Evolutionary conservation across 805 yeast genomes (phyloP).

Genomic region (Saturnispora kantuleensis): DNA sequence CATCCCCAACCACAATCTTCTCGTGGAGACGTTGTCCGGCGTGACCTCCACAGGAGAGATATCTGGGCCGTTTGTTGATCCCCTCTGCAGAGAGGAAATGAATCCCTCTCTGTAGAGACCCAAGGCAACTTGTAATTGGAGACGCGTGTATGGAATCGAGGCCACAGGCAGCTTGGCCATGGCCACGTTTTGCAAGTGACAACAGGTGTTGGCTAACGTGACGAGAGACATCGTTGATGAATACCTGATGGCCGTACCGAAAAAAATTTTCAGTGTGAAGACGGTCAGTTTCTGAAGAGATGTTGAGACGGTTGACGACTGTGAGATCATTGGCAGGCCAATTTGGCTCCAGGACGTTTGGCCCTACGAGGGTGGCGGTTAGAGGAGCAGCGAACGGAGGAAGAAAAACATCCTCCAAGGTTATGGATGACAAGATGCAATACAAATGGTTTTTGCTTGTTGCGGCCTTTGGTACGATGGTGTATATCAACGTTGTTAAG

Average conservation of each 20-base stretch:
- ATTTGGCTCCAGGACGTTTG: no score
- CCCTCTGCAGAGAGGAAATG: conserved; percentile 72
- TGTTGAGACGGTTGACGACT: no score
- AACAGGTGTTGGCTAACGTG: conserved; percentile 71
- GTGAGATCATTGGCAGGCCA: no score
- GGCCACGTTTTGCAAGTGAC: conserved; percentile 83
- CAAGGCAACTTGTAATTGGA: conserved; percentile 74
- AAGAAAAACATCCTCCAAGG: conserved; percentile 1
- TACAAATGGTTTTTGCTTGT: conserved; percentile 23
- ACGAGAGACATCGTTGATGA: conserved; percentile 64
- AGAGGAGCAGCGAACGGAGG: background rate
- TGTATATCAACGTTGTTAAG: conserved; percentile 27
- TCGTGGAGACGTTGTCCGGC: conserved; percentile 73
- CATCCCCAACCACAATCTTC: conserved; percentile 86
- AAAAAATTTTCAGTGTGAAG: no score
- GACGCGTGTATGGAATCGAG: conserved; percentile 70
- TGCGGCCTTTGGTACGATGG: conserved; percentile 36
- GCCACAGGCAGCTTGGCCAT: conserved; percentile 67
- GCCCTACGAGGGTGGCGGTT: background rate
- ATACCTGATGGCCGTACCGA: no score
- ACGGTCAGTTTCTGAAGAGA: no score
- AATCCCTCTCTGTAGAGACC: conserved; percentile 90
- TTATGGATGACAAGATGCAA: conserved; percentile 12
- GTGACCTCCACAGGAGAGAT: conserved; percentile 63
- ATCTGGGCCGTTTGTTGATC: conserved; percentile 82